Conservation (phyloP, 1,284 basidiomycete genomes). For the Sporisorium sorghi region DNA sequence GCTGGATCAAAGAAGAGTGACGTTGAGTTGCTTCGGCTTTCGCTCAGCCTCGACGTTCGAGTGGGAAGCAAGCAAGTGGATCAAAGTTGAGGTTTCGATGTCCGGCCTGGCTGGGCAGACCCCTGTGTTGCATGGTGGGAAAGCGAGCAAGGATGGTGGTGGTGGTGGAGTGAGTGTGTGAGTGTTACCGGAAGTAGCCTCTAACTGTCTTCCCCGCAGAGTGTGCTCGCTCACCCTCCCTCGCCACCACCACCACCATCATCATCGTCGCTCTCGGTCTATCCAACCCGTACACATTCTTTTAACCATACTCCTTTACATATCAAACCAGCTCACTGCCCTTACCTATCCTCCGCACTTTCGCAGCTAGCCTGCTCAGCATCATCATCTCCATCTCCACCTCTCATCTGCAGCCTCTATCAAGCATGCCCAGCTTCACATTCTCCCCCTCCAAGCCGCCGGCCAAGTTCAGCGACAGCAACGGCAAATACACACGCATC, state of each 20-base stretch:
- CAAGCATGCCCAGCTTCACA: constrained; percentile 34
- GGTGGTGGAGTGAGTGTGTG: too few relatives aligned
- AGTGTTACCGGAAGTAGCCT: constrained; percentile 5
- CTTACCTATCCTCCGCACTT: background rate
- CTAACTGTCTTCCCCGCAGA: background rate
- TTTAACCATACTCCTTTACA: constrained; percentile 9
- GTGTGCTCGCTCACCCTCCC: background rate
- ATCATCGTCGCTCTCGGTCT: constrained; percentile 11
- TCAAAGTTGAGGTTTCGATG: background rate
- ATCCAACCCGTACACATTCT: constrained; percentile 14
- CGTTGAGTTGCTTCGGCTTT: background rate
- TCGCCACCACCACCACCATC: constrained; percentile 7
- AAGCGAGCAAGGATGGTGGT: background rate
- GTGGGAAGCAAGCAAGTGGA: background rate
- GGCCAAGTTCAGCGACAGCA: constrained; percentile 36
- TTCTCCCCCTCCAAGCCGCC: constrained; percentile 31
- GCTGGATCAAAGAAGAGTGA: background rate
- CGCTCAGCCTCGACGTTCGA: background rate
- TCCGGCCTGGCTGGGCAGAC: background rate
- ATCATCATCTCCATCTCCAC: background rate
- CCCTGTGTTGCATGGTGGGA: constrained; percentile 15
- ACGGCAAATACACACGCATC: constrained; percentile 47
- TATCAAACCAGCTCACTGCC: background rate
- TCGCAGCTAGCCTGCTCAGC: background rate
- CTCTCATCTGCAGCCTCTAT: background rate